phyloP scores from a whole-genome alignment of 2,329 filamentous ascomycete species.

The Aspergillus caelatus region DNA sequence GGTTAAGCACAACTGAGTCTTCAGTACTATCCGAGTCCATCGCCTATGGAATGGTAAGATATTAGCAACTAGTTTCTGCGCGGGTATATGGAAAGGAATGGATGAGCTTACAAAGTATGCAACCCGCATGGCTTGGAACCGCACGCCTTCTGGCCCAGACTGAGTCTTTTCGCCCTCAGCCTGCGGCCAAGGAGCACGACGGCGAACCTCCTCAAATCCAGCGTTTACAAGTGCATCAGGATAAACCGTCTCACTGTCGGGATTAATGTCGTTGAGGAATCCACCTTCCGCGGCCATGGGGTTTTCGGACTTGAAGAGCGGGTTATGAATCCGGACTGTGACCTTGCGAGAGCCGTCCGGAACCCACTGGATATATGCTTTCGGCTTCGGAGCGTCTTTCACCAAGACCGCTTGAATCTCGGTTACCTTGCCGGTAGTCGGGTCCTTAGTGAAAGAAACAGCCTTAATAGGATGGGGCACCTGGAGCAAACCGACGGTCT shows the following conservation, averaged over 20 bases:
- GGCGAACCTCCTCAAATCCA: constrained; percentile 76
- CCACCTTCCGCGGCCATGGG: constrained; percentile 76
- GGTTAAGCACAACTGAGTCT: constrained; percentile 83
- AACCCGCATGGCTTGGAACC: constrained; percentile 89
- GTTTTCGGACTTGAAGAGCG: constrained; percentile 84
- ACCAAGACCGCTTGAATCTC: constrained; percentile 71
- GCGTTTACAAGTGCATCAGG: constrained; percentile 77
- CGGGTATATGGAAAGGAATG: neutral
- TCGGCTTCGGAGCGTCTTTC: constrained; percentile 67
- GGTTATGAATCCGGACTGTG: constrained; percentile 77
- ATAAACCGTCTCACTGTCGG: constrained; percentile 80
- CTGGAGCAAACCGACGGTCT: constrained; percentile 73
- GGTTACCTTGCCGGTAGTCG: constrained; percentile 64
- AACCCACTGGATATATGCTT: constrained; percentile 90
- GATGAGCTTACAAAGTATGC: constrained; percentile 51
- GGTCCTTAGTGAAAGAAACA: constrained; percentile 68
- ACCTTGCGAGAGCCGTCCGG: constrained; percentile 63
- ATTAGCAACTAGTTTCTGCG: neutral
- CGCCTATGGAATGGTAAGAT: constrained; percentile 6
- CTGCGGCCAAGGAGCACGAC: constrained; percentile 78
- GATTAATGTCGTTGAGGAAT: constrained; percentile 82
- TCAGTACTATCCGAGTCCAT: constrained; percentile 77
- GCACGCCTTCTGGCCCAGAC: constrained; percentile 70
- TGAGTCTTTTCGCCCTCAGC: constrained; percentile 61
- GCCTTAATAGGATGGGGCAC: constrained; percentile 71